Base-by-base conservation (phyloP, 2,329 filamentous ascomycete species). In the Alternaria consortialis region DNA sequence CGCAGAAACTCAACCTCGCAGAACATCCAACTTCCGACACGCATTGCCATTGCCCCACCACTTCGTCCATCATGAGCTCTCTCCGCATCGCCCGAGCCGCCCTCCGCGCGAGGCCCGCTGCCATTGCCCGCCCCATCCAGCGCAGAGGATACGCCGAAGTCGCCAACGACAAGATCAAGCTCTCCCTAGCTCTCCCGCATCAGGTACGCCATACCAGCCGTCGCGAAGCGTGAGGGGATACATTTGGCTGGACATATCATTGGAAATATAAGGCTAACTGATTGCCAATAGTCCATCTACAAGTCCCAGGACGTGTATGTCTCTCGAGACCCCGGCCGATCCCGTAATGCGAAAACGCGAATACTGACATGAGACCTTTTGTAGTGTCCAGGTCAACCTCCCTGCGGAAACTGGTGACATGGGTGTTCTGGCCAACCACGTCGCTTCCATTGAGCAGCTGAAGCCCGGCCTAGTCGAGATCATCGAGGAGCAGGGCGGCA, bases 381-480 rank as follows among this genome's bases (percentile, higher is more conserved):
- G 78, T 79, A 93, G 91, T 84, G 90, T 98, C 79, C 95, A 99
- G 86, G 95, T 99, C 86, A 99, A 99, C 88, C 90, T 99, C 78
- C 91, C 95, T 81, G 95, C 95, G 79, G 95, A 97, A 83, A 96
- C 94, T 66, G 95, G 95, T 81, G 95, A 98, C 77, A 99, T 99
- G 95, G 95, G 95, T 91, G 91, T 99, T 76, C 91, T 99, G 80
- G 95, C 95, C 81, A 96, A 95, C 87, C 95, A 99, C 88, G 95
- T 99, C 77, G 94, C 95, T 69, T 93, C 94, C 65, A 98, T 99
- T 79, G 95, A 99, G 87, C 95, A 99, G 87, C 87, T 99, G 83
- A 97, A 96, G 88, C 94, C 95, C 64, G 95, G 95, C 78, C 84
- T 98, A 73, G 87, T 99, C 73, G 94, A 98, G 87, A 87, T 99